A percentile compares a stretch with the other conserved stretches of the same genome.
These are phyloP conservation scores for Closterium sp. DNA, from an alignment of 139 green algal species.

Conservation along the genomic window DNA sequence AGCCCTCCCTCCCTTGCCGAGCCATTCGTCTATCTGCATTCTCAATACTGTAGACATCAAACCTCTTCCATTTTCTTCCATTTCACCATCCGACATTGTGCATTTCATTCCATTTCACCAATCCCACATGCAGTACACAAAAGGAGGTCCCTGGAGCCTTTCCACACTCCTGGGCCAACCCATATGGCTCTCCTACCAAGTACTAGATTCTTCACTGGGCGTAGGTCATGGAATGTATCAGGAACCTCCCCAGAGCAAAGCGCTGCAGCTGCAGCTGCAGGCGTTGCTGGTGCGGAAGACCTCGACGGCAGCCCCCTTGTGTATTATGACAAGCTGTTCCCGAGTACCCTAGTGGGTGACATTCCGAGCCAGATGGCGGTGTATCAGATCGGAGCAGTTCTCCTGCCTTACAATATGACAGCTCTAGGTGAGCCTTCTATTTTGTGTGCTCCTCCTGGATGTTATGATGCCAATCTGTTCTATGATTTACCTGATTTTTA, in stretches of 20 bases:
- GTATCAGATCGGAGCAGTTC: not conserved
- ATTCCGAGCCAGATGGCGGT: not conserved
- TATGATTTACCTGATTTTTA: no score
- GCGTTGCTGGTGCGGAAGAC: not conserved
- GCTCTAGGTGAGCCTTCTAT: not conserved
- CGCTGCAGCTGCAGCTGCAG: not conserved
- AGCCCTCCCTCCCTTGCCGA: not conserved
- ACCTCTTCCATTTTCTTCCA: not conserved
- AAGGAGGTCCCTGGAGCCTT: not conserved
- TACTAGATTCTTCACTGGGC: not conserved
- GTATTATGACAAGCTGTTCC: not conserved
- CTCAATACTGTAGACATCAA: not conserved
- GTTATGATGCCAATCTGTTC: not conserved
- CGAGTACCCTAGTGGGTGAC: not conserved
- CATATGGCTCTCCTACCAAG: not conserved
- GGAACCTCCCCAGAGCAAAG: not conserved
- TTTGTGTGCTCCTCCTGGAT: not conserved
- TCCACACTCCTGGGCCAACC: not conserved
- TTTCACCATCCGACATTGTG: not conserved
- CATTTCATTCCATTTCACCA: not conserved
- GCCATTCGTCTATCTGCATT: no score
- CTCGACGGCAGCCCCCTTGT: not conserved
- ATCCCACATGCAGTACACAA: not conserved
- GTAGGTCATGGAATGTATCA: not conserved
- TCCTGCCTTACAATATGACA: not conserved